Base-by-base conservation (phyloP, 495 filamentous ascomycete genomes). In the Aspergillus biplanus region DNA sequence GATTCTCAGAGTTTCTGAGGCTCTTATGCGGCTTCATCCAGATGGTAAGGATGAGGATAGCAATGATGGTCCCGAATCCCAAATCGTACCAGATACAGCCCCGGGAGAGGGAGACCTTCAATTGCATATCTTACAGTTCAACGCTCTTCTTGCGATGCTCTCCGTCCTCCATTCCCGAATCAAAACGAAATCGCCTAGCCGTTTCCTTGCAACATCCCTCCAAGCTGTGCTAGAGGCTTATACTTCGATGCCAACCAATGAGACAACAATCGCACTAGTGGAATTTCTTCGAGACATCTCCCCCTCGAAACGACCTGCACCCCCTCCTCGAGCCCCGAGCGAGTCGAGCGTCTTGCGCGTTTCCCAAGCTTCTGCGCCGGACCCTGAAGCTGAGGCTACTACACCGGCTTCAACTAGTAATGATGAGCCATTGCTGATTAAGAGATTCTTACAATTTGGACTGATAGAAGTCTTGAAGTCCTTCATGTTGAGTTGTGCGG, bases 201-300 rank as follows among this genome's bases (percentile, higher is more conserved):
- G 93, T 16, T 99, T 99, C 73, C 82, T 99, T 34, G 91, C 91
- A n/a, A 91, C 91, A 1, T 92, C 92, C 34, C 83, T 98, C 15
- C 89, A 91, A 62, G 90, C 92, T 12, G 85, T 92, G 11, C 78
- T 91, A 16, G 80, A 85, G 35, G 84, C 89, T 5, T 96, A 92
- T 72, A 82, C 83, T 39, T 61, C 71, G 7, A 76, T 84, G 72
- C 75, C 77, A 11, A 80, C 77, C 34, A 83, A 85, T 33, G 89
- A 90, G 70, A 87, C 89, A 65, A 93, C 92, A 2, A 79, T 87
- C 0, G 86, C 90, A 8, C 81, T 93, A 27, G 82, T 95, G 46
- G 89, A 90, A 56, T 88, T 96, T 55, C 79, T 94, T 59, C 88
- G 88, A 65, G 86, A 86, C 27, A 75, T 97, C 0, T 88, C 91